phyloP scores from a whole-genome alignment of 2,329 filamentous ascomycete species.

The Trematosphaeria pertusa region DNA sequence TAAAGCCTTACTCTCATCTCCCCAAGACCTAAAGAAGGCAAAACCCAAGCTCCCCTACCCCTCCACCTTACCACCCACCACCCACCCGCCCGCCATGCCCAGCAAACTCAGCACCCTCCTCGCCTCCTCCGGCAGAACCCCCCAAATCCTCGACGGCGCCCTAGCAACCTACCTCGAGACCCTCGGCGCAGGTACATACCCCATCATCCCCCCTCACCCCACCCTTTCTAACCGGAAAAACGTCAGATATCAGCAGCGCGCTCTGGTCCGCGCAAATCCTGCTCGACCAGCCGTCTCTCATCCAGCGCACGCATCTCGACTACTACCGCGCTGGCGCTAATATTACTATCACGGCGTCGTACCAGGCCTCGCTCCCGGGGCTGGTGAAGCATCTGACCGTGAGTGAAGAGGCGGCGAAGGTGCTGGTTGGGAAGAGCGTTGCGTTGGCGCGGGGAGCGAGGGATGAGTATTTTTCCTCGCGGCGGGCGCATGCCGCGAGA shows the following conservation, averaged over 20 bases:
- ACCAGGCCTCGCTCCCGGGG: constrained; percentile 55
- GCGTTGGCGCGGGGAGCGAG: constrained; percentile 49
- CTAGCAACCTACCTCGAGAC: constrained; percentile 57
- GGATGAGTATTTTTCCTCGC: constrained; percentile 32
- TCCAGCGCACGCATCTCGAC: constrained; percentile 52
- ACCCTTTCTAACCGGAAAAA: not conserved
- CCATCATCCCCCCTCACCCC: not conserved
- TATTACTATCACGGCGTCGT: constrained; percentile 56
- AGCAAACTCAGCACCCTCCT: constrained; percentile 24
- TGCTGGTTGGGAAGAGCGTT: constrained; percentile 51
- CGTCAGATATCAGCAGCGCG: constrained; percentile 48
- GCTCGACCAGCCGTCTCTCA: constrained; percentile 47
- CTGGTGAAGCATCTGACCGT: constrained; percentile 48
- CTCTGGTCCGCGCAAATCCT: constrained; percentile 57
- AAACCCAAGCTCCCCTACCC: too few species aligned
- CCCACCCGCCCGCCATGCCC: not conserved
- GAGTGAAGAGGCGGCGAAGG: constrained; percentile 38
- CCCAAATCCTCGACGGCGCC: constrained; percentile 54
- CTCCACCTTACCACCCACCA: too few species aligned
- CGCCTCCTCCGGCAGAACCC: constrained; percentile 16
- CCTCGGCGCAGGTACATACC: constrained; percentile 41
- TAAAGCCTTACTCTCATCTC: too few species aligned
- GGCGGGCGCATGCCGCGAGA: constrained; percentile 2
- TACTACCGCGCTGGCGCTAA: constrained; percentile 56
- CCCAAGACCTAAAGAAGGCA: too few species aligned